phyloP scores from a whole-genome alignment of 306 rosid genomes.

The Vigna mungo region DNA sequence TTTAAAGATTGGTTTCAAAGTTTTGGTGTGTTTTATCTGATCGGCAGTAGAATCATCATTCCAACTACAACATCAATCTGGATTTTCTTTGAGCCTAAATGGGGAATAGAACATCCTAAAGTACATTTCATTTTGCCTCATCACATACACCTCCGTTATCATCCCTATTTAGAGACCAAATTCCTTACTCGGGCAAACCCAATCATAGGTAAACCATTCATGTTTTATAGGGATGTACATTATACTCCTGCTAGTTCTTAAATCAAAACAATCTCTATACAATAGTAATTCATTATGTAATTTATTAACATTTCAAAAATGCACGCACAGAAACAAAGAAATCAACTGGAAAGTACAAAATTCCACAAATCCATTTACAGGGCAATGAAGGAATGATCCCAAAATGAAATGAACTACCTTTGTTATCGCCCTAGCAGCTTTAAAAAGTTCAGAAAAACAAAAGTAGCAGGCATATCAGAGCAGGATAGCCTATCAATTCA shows the following conservation, averaged over 20 bases:
- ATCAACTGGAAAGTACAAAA: slow-evolving; percentile 14
- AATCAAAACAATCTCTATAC: slow-evolving; percentile 3
- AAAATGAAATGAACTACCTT: slow-evolving; percentile 29
- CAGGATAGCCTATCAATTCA: slow-evolving; percentile 14
- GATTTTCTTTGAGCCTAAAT: neutral
- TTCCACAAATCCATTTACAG: neutral
- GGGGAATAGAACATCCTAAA: neutral
- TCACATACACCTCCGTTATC: slow-evolving; percentile 29
- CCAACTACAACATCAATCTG: slow-evolving; percentile 26
- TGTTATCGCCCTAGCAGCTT: neutral
- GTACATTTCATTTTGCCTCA: neutral
- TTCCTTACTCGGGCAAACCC: slow-evolving; percentile 18
- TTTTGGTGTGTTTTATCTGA: too few species aligned
- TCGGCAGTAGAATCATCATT: slow-evolving; percentile 19
- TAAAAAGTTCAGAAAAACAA: slow-evolving; percentile 22
- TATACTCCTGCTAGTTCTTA: neutral
- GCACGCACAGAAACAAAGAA: neutral
- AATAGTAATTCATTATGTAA: neutral
- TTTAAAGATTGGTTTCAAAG: too few species aligned
- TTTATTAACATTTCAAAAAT: neutral
- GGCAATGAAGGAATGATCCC: neutral
- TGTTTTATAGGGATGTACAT: neutral
- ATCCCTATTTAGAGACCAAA: slow-evolving; percentile 4
- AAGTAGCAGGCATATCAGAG: slow-evolving; percentile 6
- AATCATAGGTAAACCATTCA: neutral